Conservation (phyloP, 176 grass and related monocot species). For the Avena eriantha region DNA sequence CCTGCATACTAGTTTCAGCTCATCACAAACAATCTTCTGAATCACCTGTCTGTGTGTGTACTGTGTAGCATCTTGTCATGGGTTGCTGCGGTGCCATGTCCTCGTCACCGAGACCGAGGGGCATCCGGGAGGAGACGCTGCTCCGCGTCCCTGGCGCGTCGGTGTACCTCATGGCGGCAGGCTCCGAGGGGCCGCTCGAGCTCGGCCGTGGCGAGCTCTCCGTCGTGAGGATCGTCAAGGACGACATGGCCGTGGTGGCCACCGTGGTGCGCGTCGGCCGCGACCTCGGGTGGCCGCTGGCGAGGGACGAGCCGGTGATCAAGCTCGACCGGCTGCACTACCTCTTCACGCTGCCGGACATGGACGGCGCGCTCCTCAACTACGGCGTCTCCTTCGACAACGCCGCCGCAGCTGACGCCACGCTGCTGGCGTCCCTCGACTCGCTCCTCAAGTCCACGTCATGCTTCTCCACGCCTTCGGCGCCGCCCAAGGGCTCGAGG, state of each 20-base stretch:
- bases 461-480: slow-evolving; percentile 67
- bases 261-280: slow-evolving; percentile 67
- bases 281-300: slow-evolving; percentile 82
- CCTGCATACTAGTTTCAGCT: slow-evolving; percentile 1
- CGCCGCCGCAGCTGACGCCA: neutral
- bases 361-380: slow-evolving; percentile 77
- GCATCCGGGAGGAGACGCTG: slow-evolving; percentile 67
- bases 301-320: slow-evolving; percentile 90
- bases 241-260: slow-evolving; percentile 57
- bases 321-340: slow-evolving; percentile 79
- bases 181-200: slow-evolving; percentile 53
- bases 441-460: slow-evolving; percentile 64
- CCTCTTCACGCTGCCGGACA: slow-evolving; percentile 83
- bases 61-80: slow-evolving; percentile 40
- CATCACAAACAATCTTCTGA: neutral
- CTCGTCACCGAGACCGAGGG: slow-evolving; percentile 34
- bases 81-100: slow-evolving; percentile 60
- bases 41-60: neutral
- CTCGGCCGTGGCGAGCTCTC: slow-evolving; percentile 71
- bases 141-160: slow-evolving; percentile 71
- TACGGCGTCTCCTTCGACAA: slow-evolving; percentile 89
- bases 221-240: slow-evolving; percentile 59
- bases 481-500: slow-evolving; percentile 26
- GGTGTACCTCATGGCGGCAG: slow-evolving; percentile 60
- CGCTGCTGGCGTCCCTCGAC: slow-evolving; percentile 66